Evolutionary conservation across 2,329 filamentous ascomycete genomes (phyloP).

Genomic region (Lecanosticta acicola): DNA sequence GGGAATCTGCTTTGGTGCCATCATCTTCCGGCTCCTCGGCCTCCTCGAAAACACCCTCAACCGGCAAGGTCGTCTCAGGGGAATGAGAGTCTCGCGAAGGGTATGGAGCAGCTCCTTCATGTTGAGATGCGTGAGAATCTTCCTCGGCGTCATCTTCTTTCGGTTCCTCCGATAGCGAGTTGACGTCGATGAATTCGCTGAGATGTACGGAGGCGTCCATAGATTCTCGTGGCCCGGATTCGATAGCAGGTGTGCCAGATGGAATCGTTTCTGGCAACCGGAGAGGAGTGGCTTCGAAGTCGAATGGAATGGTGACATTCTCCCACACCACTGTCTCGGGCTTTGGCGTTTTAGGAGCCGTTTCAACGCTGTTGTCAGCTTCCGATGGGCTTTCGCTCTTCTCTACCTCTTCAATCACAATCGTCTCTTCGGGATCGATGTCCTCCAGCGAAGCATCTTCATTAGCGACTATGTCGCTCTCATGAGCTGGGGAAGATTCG

Average conservation of each 20-base stretch:
- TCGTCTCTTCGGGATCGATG: conserved; percentile 1
- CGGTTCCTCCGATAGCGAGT: conserved; percentile 18
- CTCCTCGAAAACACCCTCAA: neutral
- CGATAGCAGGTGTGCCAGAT: neutral
- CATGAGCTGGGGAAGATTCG: neutral
- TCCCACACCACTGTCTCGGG: conserved; percentile 30
- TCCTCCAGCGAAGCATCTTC: neutral
- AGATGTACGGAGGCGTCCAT: conserved; percentile 23
- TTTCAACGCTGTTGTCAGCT: neutral
- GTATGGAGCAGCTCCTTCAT: neutral
- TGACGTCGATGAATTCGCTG: conserved; percentile 29
- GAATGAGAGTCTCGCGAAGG: too few relatives aligned
- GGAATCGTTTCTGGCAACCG: neutral
- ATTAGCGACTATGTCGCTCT: too few relatives aligned
- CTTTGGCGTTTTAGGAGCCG: conserved; percentile 9
- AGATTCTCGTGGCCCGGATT: neutral
- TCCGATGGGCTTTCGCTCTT: neutral
- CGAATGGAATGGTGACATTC: conserved; percentile 28
- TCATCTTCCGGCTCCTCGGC: too few relatives aligned
- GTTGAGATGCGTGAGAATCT: neutral
- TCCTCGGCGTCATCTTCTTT: neutral
- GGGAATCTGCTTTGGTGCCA: too few relatives aligned
- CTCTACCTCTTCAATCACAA: conserved; percentile 3
- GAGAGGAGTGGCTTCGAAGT: conserved; percentile 18
- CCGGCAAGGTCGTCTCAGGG: neutral